Percentiles rank a stretch among this genome's conserved stretches.
Evolutionary conservation across 2,329 filamentous ascomycete species (phyloP).

Genomic region (Colletotrichum abscissum): DNA sequence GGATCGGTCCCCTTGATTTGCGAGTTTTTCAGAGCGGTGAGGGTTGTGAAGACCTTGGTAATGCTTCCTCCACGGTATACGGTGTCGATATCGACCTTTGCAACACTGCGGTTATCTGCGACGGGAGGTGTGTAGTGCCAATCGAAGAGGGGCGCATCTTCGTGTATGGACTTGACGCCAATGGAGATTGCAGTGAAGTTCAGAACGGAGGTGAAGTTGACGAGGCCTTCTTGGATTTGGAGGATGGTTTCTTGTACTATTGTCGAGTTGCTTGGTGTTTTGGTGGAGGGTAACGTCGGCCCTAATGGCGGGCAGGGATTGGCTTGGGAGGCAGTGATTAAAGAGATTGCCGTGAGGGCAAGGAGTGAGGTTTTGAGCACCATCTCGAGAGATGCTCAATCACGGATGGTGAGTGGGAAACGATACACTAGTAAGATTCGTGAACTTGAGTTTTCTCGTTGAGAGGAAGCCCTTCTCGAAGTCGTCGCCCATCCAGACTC

Average conservation of each 20-base stretch:
- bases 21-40: constrained; percentile 44
- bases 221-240: constrained; percentile 3
- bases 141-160: constrained; percentile 49
- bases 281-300: constrained; percentile 4
- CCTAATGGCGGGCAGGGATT: constrained; percentile 19
- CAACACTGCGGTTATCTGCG: constrained; percentile 24
- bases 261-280: constrained; percentile 14
- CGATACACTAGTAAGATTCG: not conserved
- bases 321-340: not conserved
- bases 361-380: not conserved
- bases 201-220: constrained; percentile 36
- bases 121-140: constrained; percentile 53
- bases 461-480: not conserved
- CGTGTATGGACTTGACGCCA: constrained; percentile 54
- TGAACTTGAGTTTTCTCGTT: not conserved
- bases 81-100: constrained; percentile 49
- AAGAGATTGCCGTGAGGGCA: not conserved
- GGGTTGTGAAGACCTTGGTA: constrained; percentile 54
- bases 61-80: constrained; percentile 56
- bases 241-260: constrained; percentile 6
- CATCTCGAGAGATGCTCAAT: not conserved
- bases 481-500: not conserved
- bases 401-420: not conserved
- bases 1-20: constrained; percentile 42
- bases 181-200: constrained; percentile 50